phyloP scores from a whole-genome alignment of 768 basidiomycete genomes.

The Inosperma sp. region DNA sequence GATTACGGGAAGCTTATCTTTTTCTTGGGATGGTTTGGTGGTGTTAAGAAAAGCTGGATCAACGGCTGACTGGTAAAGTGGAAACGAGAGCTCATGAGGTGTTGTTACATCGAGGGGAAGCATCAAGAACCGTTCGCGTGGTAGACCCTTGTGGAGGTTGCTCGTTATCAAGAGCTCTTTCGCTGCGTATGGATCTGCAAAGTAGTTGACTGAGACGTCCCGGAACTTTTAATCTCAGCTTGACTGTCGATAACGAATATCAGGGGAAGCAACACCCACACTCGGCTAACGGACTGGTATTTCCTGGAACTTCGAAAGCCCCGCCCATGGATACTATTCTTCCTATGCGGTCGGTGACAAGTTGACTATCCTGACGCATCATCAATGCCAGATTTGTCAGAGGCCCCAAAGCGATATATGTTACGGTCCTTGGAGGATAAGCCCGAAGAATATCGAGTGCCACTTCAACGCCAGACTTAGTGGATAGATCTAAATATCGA shows the following conservation, averaged over 20 bases:
- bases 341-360: conserved; percentile 56
- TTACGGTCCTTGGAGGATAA: conserved; percentile 49
- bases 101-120: conserved; percentile 83
- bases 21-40: conserved; percentile 40
- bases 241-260: too few species aligned
- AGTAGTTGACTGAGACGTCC: conserved; percentile 63
- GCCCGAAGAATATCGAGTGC: conserved; percentile 51
- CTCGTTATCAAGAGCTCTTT: conserved; percentile 54
- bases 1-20: conserved; percentile 52
- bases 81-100: conserved; percentile 72
- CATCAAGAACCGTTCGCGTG: conserved; percentile 62
- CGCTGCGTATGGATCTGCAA: conserved; percentile 84
- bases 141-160: conserved; percentile 41
- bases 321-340: conserved; percentile 93
- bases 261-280: too few species aligned
- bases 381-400: conserved; percentile 76
- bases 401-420: conserved; percentile 72
- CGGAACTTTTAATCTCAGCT: background rate
- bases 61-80: conserved; percentile 50
- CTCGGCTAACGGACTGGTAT: conserved; percentile 76
- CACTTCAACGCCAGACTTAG: conserved; percentile 48
- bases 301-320: conserved; percentile 86
- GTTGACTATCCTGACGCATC: conserved; percentile 48
- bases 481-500: conserved; percentile 44
- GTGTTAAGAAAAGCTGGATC: conserved; percentile 58